A percentile compares a stretch with the other conserved stretches of the same genome.
Evolutionary conservation across 306 rosid species (phyloP).

Genomic region (Prosopis cineraria): DNA sequence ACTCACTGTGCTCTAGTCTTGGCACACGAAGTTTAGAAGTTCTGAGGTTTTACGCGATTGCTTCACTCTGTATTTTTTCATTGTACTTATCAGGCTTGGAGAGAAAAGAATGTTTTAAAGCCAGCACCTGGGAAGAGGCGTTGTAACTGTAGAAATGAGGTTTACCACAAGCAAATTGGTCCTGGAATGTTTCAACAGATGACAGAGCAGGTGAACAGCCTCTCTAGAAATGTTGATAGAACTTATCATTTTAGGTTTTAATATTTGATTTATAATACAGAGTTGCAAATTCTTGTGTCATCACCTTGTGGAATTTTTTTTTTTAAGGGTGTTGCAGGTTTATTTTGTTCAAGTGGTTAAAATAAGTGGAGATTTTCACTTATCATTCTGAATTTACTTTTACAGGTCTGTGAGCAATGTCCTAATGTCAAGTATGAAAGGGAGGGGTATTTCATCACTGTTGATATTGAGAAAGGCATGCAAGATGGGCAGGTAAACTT

Average conservation of each 20-base stretch:
- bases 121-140: conserved; percentile 95
- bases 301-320: not conserved
- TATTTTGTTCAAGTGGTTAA: not conserved
- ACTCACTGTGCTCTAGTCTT: not conserved
- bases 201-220: conserved; percentile 82
- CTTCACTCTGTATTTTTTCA: not conserved
- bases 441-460: conserved; percentile 90
- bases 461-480: conserved; percentile 99
- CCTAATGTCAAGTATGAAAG: conserved; percentile 87
- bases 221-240: conserved; percentile 11
- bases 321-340: not conserved
- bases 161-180: conserved; percentile 94
- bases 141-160: conserved; percentile 97
- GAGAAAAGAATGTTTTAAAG: conserved; percentile 89
- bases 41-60: not conserved
- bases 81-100: conserved; percentile 70
- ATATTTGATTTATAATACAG: not conserved
- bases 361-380: conserved; percentile 1
- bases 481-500: conserved; percentile 93
- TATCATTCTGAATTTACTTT: conserved; percentile 26
- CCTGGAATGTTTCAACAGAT: conserved; percentile 99
- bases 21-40: not conserved
- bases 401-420: conserved; percentile 96
- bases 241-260: not conserved
- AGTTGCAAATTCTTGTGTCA: not conserved